Conservation (phyloP, 2,329 filamentous ascomycete genomes). For the Colletotrichum incanum region DNA sequence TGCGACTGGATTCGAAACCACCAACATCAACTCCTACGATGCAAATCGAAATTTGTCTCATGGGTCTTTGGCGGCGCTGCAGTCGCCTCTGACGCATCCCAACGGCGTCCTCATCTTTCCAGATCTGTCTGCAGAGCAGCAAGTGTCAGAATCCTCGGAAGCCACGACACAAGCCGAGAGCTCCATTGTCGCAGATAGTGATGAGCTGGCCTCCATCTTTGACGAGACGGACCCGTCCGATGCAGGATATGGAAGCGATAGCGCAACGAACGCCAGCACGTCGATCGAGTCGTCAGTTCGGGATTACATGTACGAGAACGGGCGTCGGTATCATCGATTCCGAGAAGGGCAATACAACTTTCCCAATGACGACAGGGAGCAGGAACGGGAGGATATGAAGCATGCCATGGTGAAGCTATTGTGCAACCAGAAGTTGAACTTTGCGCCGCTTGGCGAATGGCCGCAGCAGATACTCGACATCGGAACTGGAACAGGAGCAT, state of each 20-base stretch:
- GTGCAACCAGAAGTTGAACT: constrained; percentile 64
- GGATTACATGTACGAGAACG: constrained; percentile 69
- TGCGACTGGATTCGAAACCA: not conserved
- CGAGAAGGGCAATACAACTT: constrained; percentile 70
- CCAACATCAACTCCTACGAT: not conserved
- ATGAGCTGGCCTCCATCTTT: constrained; percentile 45
- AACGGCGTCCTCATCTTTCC: constrained; percentile 58
- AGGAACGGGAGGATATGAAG: constrained; percentile 72
- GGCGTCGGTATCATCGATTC: constrained; percentile 71
- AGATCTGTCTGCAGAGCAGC: constrained; percentile 52
- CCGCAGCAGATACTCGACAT: constrained; percentile 70
- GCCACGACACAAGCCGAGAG: constrained; percentile 56
- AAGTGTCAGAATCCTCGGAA: constrained; percentile 55
- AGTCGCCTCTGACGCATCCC: constrained; percentile 55
- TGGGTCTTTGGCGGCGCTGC: constrained; percentile 39
- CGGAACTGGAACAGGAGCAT: constrained; percentile 72
- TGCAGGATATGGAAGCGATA: constrained; percentile 57
- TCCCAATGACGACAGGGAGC: constrained; percentile 73
- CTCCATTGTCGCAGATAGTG: constrained; percentile 55
- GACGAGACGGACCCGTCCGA: constrained; percentile 49
- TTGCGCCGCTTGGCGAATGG: constrained; percentile 64
- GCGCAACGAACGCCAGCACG: constrained; percentile 54
- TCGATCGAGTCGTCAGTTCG: constrained; percentile 59
- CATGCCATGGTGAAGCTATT: constrained; percentile 67
- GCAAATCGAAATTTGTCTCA: not conserved